phyloP scores from a whole-genome alignment of 352 stramenopile genomes.

The Globisporangium carolinianum region DNA sequence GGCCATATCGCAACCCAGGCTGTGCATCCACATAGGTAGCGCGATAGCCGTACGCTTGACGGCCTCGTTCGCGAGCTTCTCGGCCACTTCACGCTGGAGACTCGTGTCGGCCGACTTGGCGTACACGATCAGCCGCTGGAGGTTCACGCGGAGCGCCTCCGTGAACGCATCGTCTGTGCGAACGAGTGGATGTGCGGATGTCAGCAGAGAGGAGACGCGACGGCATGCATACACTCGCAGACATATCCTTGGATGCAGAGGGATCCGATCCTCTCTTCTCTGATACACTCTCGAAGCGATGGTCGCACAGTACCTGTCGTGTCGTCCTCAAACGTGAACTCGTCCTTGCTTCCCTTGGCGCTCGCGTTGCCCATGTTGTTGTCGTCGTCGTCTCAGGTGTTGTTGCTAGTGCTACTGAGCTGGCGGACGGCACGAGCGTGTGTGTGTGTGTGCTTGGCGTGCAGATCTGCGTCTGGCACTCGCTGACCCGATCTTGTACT shows the following conservation, averaged over 20 bases:
- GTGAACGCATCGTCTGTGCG: slow-evolving; percentile 83
- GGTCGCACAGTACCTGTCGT: slow-evolving; percentile 8
- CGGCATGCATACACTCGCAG: neutral
- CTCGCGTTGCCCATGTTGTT: slow-evolving; percentile 44
- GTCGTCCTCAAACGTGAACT: slow-evolving; percentile 80
- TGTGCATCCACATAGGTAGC: no score
- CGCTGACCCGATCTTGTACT: no score
- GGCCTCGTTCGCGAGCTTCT: slow-evolving; percentile 93
- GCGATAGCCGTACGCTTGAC: slow-evolving; percentile 72
- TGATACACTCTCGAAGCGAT: neutral
- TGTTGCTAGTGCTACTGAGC: neutral
- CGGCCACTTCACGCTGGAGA: slow-evolving; percentile 89
- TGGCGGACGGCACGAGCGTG: no score
- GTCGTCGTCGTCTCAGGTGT: neutral
- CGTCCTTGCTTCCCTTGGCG: slow-evolving; percentile 67
- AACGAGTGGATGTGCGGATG: neutral
- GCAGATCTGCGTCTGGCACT: no score
- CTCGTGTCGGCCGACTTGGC: slow-evolving; percentile 86
- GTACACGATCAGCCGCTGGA: slow-evolving; percentile 91
- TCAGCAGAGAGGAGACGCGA: no score
- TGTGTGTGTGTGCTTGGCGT: no score
- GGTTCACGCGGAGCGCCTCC: slow-evolving; percentile 81
- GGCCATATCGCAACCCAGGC: no score
- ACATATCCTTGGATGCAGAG: neutral
- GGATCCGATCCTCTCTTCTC: no score